These are phyloP conservation scores for Zychaea mexicana DNA, from an alignment of 371 early-diverging fungal species.

Conservation along the genomic window DNA sequence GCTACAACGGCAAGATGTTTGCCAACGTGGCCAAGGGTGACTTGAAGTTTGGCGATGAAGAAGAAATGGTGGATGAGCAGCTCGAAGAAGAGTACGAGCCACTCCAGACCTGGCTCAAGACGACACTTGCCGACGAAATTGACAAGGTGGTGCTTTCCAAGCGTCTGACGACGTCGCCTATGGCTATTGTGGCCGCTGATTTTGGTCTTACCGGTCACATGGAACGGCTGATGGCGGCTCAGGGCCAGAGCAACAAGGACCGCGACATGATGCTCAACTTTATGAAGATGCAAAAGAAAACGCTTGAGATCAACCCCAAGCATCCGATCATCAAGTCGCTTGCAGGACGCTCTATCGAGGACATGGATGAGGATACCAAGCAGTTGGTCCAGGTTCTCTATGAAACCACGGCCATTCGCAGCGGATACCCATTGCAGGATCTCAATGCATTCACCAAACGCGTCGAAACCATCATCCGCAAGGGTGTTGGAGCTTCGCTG, in stretches of 20 bases:
- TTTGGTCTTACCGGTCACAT: constrained; percentile 83
- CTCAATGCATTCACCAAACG: constrained; percentile 63
- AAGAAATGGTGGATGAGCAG: constrained; percentile 47
- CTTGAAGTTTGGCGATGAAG: constrained; percentile 77
- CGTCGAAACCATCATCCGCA: constrained; percentile 73
- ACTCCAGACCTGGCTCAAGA: constrained; percentile 68
- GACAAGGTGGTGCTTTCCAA: constrained; percentile 79
- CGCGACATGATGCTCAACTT: constrained; percentile 60
- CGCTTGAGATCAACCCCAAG: constrained; percentile 85
- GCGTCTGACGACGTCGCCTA: constrained; percentile 76
- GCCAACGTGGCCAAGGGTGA: constrained; percentile 86
- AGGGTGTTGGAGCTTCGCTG: constrained; percentile 60
- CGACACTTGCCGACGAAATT: constrained; percentile 63
- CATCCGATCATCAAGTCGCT: constrained; percentile 68
- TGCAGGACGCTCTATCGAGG: constrained; percentile 51
- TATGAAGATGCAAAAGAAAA: constrained; percentile 73
- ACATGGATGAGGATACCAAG: constrained; percentile 48
- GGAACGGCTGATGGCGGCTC: constrained; percentile 82
- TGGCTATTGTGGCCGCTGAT: constrained; percentile 73
- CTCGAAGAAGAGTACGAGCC: constrained; percentile 64
- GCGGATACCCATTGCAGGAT: constrained; percentile 74
- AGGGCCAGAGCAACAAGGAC: constrained; percentile 52
- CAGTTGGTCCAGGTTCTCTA: constrained; percentile 70
- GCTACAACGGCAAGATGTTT: constrained; percentile 80
- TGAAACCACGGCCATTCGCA: constrained; percentile 77